Conservation (phyloP, 2,329 filamentous ascomycete species). For the Pseudogymnoascus sp. region DNA sequence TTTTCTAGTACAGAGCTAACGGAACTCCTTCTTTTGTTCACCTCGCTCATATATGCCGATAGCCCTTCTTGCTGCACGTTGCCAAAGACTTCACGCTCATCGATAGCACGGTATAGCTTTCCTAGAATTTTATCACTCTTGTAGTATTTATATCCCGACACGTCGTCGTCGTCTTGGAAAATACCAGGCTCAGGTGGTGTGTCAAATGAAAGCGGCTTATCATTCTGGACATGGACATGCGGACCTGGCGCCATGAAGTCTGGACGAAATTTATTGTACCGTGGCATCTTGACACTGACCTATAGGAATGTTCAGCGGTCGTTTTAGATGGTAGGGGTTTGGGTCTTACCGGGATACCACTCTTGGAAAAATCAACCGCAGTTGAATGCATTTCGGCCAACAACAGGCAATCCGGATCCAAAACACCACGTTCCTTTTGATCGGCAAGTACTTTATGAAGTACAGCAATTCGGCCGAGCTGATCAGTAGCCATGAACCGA, state of each 20-base stretch:
- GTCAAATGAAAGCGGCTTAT: constrained; percentile 22
- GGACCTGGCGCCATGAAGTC: constrained; percentile 48
- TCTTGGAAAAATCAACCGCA: constrained; percentile 70
- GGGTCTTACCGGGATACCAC: constrained; percentile 49
- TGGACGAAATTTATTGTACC: constrained; percentile 31
- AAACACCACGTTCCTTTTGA: constrained; percentile 42
- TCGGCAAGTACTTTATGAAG: constrained; percentile 60
- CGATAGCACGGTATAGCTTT: constrained; percentile 60
- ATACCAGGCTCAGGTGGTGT: not conserved
- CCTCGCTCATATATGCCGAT: constrained; percentile 3
- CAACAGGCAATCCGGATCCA: constrained; percentile 40
- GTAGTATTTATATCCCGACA: constrained; percentile 48
- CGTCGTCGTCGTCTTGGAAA: not conserved
- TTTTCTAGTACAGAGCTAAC: not conserved
- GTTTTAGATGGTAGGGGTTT: not conserved
- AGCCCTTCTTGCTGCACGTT: constrained; percentile 21
- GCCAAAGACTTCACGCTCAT: constrained; percentile 57
- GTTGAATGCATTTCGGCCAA: constrained; percentile 60
- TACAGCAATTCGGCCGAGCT: constrained; percentile 57
- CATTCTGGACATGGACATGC: constrained; percentile 34
- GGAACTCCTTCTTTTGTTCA: not conserved
- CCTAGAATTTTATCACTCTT: constrained; percentile 61
- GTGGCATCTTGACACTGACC: constrained; percentile 15
- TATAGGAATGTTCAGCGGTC: not conserved
- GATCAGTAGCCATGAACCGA: constrained; percentile 63